Conservation (phyloP, 2,329 filamentous ascomycete genomes). For the Fusarium sp. region DNA sequence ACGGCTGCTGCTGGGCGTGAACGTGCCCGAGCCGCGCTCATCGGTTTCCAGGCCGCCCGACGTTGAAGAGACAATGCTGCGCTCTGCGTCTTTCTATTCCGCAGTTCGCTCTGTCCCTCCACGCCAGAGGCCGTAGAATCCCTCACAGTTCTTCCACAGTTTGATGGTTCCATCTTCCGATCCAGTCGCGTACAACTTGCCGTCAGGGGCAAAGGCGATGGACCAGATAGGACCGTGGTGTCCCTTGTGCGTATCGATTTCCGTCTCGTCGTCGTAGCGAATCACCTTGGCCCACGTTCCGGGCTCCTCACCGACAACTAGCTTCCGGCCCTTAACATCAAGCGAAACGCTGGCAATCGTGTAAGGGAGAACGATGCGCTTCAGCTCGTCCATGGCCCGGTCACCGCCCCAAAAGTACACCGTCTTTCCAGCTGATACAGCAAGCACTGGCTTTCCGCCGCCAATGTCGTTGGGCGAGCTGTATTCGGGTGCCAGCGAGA, state of each 20-base stretch:
- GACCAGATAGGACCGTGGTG: conserved; percentile 99
- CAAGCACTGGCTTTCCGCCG: conserved; percentile 78
- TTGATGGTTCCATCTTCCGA: conserved; percentile 99
- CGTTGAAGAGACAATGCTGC: conserved; percentile 35
- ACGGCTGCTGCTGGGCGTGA: conserved; percentile 21
- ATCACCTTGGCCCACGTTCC: conserved; percentile 98
- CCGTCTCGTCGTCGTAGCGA: conserved; percentile 84
- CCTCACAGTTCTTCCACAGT: conserved; percentile 80
- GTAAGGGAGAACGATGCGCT: conserved; percentile 82
- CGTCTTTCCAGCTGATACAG: conserved; percentile 92
- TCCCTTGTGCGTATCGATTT: conserved; percentile 93
- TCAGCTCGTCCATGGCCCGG: conserved; percentile 77
- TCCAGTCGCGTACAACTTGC: conserved; percentile 94
- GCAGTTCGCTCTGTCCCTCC: conserved; percentile 57
- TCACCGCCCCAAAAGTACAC: conserved; percentile 91
- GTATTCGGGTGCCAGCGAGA: conserved; percentile 70
- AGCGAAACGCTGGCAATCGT: conserved; percentile 92
- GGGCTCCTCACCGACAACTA: conserved; percentile 90
- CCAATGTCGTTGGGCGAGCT: conserved; percentile 73
- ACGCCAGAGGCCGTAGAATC: conserved; percentile 73
- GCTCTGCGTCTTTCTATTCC: conserved; percentile 52
- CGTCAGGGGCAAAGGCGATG: conserved; percentile 92
- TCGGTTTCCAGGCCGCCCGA: conserved; percentile 27
- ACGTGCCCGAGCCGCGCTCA: conserved; percentile 4
- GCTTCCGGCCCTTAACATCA: conserved; percentile 82